Evolutionary conservation across 176 grass and related monocot species (phyloP).

Genomic region (Juncus inflexus): DNA sequence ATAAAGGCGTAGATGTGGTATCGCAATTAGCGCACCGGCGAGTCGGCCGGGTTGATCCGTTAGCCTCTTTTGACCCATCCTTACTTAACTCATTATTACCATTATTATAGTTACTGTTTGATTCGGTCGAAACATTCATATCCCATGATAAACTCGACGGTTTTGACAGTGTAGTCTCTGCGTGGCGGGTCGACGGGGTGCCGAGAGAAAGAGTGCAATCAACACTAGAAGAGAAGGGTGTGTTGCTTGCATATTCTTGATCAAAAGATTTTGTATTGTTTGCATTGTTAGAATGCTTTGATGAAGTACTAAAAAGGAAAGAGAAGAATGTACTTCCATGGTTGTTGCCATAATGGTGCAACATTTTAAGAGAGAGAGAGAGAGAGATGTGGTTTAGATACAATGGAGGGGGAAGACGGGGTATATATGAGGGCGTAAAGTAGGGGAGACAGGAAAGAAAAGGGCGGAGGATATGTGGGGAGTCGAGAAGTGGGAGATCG

Average conservation of each 20-base stretch:
- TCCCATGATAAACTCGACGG: slow-evolving; percentile 45
- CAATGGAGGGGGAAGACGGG: background rate
- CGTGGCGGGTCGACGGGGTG: slow-evolving; percentile 80
- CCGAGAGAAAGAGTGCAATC: slow-evolving; percentile 96
- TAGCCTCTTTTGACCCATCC: slow-evolving; percentile 11
- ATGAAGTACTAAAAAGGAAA: slow-evolving; percentile 35
- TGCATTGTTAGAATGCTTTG: slow-evolving; percentile 28
- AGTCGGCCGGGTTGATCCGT: slow-evolving; percentile 23
- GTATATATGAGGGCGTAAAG: slow-evolving; percentile 24
- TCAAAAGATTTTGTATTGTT: slow-evolving; percentile 31
- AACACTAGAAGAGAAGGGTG: slow-evolving; percentile 36
- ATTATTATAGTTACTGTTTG: slow-evolving; percentile 11
- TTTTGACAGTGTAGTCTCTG: slow-evolving; percentile 28
- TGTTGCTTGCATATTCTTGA: background rate
- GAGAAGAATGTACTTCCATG: slow-evolving; percentile 32
- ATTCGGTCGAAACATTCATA: slow-evolving; percentile 14
- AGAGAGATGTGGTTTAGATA: slow-evolving; percentile 18
- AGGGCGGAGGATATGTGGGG: slow-evolving; percentile 7
- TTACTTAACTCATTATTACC: slow-evolving; percentile 15
- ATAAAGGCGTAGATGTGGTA: slow-evolving; percentile 82
- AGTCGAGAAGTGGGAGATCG: slow-evolving; percentile 31
- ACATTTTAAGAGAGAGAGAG: slow-evolving; percentile 24
- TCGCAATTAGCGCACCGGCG: slow-evolving; percentile 93
- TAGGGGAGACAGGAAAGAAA: slow-evolving; percentile 13
- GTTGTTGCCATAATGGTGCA: slow-evolving; percentile 55